Conservation (phyloP, 768 basidiomycete genomes). For the Phaffia australis region DNA sequence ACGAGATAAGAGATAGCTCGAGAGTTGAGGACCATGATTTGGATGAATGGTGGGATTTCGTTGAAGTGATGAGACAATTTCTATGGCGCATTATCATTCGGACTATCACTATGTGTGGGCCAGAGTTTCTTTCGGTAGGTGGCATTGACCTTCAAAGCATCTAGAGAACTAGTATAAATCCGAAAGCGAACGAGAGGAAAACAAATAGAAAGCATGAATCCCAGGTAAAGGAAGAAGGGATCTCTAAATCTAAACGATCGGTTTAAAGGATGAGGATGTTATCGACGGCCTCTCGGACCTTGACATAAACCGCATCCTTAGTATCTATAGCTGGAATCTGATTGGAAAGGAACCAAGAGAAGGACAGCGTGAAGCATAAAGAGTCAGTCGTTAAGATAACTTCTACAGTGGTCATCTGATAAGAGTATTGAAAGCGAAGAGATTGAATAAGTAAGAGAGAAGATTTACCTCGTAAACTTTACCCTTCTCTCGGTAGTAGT, state of each 20-base stretch:
- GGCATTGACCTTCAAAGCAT: no score
- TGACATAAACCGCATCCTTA: constrained; percentile 60
- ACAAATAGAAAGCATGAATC: no score
- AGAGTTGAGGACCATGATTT: no score
- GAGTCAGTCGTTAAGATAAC: neutral
- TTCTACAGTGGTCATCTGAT: constrained; percentile 56
- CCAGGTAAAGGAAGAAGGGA: neutral
- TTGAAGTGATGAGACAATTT: no score
- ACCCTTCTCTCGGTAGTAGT: constrained; percentile 55
- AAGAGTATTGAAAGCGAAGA: neutral
- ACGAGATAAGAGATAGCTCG: no score
- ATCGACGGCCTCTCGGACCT: constrained; percentile 47
- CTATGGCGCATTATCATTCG: no score
- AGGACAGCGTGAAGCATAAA: neutral
- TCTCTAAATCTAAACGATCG: constrained; percentile 4
- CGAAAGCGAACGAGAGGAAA: no score
- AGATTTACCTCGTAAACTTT: constrained; percentile 71
- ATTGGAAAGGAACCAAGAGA: neutral
- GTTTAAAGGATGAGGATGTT: constrained; percentile 40
- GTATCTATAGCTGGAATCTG: constrained; percentile 43
- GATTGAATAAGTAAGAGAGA: neutral
- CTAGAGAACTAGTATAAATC: no score
- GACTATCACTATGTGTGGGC: no score
- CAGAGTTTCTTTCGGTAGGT: no score
- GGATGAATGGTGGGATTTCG: no score